These are phyloP conservation scores for Xanthoparmelia taractica DNA, from an alignment of 495 filamentous ascomycete species.

Conservation along the genomic window DNA sequence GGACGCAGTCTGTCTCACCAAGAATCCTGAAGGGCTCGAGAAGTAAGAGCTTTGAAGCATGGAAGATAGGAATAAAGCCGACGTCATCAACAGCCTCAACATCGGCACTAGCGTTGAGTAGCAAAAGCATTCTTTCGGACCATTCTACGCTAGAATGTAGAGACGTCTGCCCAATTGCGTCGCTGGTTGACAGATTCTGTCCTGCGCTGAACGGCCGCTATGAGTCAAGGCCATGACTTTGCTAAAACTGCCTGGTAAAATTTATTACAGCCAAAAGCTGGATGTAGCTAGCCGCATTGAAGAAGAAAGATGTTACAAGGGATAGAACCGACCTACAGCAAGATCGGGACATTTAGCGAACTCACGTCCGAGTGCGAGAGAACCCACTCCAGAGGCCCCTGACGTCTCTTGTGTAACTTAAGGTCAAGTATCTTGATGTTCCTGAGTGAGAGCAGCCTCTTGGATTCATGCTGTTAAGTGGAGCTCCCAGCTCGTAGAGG, in stretches of 20 bases:
- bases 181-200: not conserved
- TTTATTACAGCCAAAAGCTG: not conserved
- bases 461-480: too few species aligned
- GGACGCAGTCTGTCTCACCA: not conserved
- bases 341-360: not conserved
- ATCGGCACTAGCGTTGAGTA: not conserved
- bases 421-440: too few species aligned
- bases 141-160: not conserved
- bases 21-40: not conserved
- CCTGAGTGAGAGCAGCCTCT: too few species aligned
- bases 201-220: not conserved
- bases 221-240: not conserved
- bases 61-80: not conserved
- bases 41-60: not conserved
- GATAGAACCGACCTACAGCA: not conserved
- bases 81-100: not conserved
- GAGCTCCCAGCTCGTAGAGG: not conserved
- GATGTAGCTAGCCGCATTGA: not conserved
- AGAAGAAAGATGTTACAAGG: too few species aligned
- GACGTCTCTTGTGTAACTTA: not conserved
- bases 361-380: not conserved
- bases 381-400: too few species aligned
- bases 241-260: not conserved
- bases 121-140: not conserved
- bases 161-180: not conserved